Evolutionary conservation across 2,329 filamentous ascomycete species (phyloP).

Genomic region (Cercospora brassicicola): DNA sequence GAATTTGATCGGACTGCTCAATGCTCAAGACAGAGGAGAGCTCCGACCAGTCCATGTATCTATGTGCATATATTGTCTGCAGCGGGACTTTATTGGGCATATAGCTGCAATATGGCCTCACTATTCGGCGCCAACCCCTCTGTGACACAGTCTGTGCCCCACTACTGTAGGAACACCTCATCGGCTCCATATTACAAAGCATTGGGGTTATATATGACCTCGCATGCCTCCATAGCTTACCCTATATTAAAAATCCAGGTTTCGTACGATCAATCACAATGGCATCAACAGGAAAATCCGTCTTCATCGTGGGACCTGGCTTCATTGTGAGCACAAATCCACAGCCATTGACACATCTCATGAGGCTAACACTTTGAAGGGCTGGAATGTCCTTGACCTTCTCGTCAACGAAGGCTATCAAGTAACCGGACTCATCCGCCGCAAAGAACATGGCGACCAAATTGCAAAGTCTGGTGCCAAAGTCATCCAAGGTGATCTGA

Average conservation of each 20-base stretch:
- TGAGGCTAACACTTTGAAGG: slow-evolving; percentile 22
- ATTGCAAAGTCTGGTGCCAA: slow-evolving; percentile 43
- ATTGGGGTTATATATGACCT: background rate
- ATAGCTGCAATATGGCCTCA: background rate
- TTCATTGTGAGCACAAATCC: slow-evolving; percentile 39
- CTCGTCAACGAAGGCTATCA: slow-evolving; percentile 43
- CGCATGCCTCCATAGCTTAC: background rate
- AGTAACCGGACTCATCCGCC: slow-evolving; percentile 47
- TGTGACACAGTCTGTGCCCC: background rate
- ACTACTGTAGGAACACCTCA: background rate
- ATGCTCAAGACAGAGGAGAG: too few species aligned
- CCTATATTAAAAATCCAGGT: too few species aligned
- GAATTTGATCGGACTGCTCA: too few species aligned
- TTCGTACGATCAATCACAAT: background rate
- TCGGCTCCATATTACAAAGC: background rate
- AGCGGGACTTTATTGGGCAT: background rate
- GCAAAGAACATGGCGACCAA: slow-evolving; percentile 42
- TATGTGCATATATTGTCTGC: too few species aligned
- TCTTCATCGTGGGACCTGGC: slow-evolving; percentile 50
- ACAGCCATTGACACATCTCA: background rate
- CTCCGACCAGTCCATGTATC: too few species aligned
- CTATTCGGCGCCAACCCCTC: background rate
- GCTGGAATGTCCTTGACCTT: slow-evolving; percentile 49
- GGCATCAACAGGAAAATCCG: slow-evolving; percentile 30
- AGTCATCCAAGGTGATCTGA: slow-evolving; percentile 45